These are phyloP conservation scores for Tulasnella sp. DNA, from an alignment of 768 basidiomycete genomes.

Conservation along the genomic window DNA sequence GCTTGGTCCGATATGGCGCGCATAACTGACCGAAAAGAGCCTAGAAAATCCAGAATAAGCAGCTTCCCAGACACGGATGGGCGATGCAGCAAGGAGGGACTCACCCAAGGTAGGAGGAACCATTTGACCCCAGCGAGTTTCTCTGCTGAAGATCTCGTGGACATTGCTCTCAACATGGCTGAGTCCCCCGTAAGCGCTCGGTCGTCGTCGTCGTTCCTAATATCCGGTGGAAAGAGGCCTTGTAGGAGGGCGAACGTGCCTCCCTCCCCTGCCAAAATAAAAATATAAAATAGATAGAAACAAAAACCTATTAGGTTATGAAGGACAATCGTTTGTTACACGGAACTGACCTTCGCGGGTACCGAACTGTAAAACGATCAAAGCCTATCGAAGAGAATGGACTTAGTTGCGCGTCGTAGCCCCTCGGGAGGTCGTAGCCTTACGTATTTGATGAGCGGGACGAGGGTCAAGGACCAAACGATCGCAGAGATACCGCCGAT, in stretches of 20 bases:
- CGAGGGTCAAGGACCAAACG: constrained; percentile 49
- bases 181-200: constrained; percentile 43
- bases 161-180: constrained; percentile 20
- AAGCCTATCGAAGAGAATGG: constrained; percentile 27
- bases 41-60: constrained; percentile 25
- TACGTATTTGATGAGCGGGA: constrained; percentile 57
- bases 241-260: constrained; percentile 56
- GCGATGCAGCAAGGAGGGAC: constrained; percentile 19
- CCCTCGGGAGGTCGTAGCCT: too few species aligned
- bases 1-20: too few species aligned
- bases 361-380: constrained; percentile 39
- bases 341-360: constrained; percentile 35
- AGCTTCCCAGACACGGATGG: background rate
- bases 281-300: background rate
- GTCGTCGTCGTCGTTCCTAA: constrained; percentile 37
- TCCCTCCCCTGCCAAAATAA: constrained; percentile 41
- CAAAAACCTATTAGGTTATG: too few species aligned
- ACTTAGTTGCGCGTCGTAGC: too few species aligned
- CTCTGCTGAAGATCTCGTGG: constrained; percentile 24
- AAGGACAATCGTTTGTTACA: too few species aligned
- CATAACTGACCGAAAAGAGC: constrained; percentile 36
- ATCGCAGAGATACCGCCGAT: constrained; percentile 54
- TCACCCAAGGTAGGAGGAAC: constrained; percentile 47
- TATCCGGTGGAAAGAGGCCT: constrained; percentile 43
- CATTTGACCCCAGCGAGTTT: constrained; percentile 27